Conservation (phyloP, 2,329 filamentous ascomycete species). For the Thielaviopsis ethacetica region DNA sequence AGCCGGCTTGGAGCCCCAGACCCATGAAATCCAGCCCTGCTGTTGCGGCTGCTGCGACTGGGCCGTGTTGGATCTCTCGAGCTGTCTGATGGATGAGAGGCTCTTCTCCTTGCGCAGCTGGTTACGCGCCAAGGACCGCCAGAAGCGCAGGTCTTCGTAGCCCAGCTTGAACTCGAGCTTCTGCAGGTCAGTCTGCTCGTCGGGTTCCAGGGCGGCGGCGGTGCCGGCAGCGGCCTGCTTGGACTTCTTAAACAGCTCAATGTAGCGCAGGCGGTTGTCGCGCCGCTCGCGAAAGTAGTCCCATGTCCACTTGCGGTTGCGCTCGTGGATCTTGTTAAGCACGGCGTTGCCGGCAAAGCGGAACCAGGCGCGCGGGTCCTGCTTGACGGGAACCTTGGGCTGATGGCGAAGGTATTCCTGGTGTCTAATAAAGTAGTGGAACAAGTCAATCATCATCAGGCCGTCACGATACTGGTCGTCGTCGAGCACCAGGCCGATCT, state of each 20-base stretch:
- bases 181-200: constrained; percentile 58
- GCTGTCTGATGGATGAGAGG: constrained; percentile 2
- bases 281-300: constrained; percentile 83
- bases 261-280: constrained; percentile 78
- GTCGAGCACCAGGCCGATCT: constrained; percentile 93
- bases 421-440: constrained; percentile 95
- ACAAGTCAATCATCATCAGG: constrained; percentile 94
- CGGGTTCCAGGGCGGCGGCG: constrained; percentile 39
- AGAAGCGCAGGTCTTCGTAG: constrained; percentile 95
- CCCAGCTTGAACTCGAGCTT: constrained; percentile 71
- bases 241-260: constrained; percentile 89
- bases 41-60: constrained; percentile 39
- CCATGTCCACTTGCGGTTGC: constrained; percentile 90
- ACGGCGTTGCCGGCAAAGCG: constrained; percentile 81
- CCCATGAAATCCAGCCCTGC: constrained; percentile 82
- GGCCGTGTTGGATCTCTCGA: constrained; percentile 47
- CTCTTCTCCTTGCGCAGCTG: constrained; percentile 69
- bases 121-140: constrained; percentile 84
- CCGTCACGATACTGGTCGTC: constrained; percentile 95
- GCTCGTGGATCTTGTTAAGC: constrained; percentile 84
- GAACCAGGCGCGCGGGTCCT: constrained; percentile 86
- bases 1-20: constrained; percentile 64
- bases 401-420: constrained; percentile 93
- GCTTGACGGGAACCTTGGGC: constrained; percentile 68
- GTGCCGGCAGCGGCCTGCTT: constrained; percentile 50